These are phyloP conservation scores for Penicillium atrosanguineum DNA, from an alignment of 495 filamentous ascomycete species.

Conservation along the genomic window DNA sequence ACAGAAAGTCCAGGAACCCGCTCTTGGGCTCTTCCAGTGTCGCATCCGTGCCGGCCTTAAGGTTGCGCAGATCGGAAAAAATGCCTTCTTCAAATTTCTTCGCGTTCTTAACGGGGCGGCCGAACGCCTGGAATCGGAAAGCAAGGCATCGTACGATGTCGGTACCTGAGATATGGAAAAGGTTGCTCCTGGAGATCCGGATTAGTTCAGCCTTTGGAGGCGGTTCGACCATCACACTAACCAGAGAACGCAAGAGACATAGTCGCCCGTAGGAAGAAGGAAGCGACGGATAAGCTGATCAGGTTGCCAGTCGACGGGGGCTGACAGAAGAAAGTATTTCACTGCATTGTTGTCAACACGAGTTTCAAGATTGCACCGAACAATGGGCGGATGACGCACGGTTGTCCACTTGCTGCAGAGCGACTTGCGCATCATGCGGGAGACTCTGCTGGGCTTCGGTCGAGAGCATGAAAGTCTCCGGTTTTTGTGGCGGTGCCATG, in stretches of 20 bases:
- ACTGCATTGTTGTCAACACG: constrained; percentile 54
- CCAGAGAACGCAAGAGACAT: constrained; percentile 97
- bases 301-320: constrained; percentile 94
- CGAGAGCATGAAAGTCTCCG: constrained; percentile 97
- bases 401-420: constrained; percentile 97
- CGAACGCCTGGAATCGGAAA: constrained; percentile 98
- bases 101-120: constrained; percentile 97
- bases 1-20: constrained; percentile 95
- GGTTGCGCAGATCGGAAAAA: constrained; percentile 96
- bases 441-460: constrained; percentile 93
- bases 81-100: constrained; percentile 99
- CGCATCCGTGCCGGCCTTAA: constrained; percentile 98
- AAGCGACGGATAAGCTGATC: constrained; percentile 97
- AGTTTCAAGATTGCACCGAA: background rate
- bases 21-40: constrained; percentile 98
- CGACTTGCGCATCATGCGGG: constrained; percentile 94
- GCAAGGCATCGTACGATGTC: constrained; percentile 98
- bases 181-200: constrained; percentile 71
- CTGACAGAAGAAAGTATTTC: constrained; percentile 99
- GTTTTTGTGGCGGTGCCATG: constrained; percentile 78
- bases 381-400: constrained; percentile 56
- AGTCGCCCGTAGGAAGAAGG: constrained; percentile 93
- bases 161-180: constrained; percentile 98
- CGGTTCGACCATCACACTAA: constrained; percentile 39
- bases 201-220: background rate